Base-by-base conservation (phyloP, 2,329 filamentous ascomycete species). In the Colletotrichum neosansevieriae region DNA sequence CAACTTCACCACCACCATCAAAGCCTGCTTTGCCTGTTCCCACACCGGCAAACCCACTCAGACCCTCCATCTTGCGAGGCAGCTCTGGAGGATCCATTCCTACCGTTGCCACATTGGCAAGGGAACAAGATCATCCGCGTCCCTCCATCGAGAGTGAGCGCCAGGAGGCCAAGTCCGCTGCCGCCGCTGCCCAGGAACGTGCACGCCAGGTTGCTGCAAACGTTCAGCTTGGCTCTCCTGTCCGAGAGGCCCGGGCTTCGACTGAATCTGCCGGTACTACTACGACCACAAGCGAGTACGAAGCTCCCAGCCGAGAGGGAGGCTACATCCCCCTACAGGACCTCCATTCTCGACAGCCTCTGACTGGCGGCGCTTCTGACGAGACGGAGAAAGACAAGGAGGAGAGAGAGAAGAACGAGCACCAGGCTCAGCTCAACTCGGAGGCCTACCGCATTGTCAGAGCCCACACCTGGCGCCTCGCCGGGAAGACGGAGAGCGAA, bases 401-500 rank as follows among this genome's bases (percentile, higher is more conserved):
- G 13, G 49, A 51, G 49, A 67, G 66, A 19, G 61, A 71, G 49
- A 45, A 66, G 42, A 69, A 74, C 10, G 72, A 76, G 44, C 72
- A 75, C 7, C 74, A 75, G 13, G 66, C 66, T 1, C 71, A 74
- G 15, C 67, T 73, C 54, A 78, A 76, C 32, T 75, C 77, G 0
- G 81, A 82, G 60, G 82, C 81, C 0, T 81, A 79, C 65, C 76
- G 82, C 36, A 77, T 84, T 13, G 82, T 84, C 19, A 77, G 78
- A 65, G 75, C 81, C n/a, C 82, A 84, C 70, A 80, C 80, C 3
- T 73, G 74, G 38, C 72, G 74, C 10, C 72, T 74, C 21, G 53
- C 70, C 11, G 56, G 54, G 3, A 57, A 60, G 29, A 13, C 56
- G 4, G 32, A 53, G 42, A 21, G 44, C 53, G 32, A 60, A n/a